Evolutionary conservation across 495 filamentous ascomycete species (phyloP), one percentile per base, ranked within the genome.

Genomic region (Trichoderma asperelloides): DNA sequence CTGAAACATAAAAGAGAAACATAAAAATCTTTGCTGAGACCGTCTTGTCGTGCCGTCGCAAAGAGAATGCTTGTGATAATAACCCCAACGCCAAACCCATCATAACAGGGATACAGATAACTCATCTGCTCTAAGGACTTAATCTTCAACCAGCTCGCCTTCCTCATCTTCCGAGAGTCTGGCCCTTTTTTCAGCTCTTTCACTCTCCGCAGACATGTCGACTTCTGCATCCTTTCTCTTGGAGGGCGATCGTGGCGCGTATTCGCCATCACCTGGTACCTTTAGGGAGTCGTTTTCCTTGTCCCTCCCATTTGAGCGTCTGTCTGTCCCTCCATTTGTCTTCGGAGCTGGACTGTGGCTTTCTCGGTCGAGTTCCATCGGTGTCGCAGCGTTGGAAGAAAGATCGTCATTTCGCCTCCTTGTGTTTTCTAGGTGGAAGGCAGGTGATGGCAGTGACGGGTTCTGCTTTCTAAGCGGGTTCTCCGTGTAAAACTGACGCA

Each of bases 401-500:
- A 72, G 69, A 27, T 70, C 74, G 67, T 82, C 80, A 39, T 77
- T 74, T 65, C 77, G 71, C 62, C 81, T 71, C 68, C 82, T 70
- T 47, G 84, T 80, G 69, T 70, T 81, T 40, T 81, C 80, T 25
- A 83, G 74, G 33, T 68, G 73, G 69, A 83, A 82, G 41, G 73
- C 72, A 27, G 81, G 80, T 28, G 78, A 82, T 30, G 75, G 75
- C 9, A 78, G 71, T n/a, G 74, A 76, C 62, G 74, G 68, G 49
- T 82, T 74, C 63, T 73, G 71, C 70, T 80, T 81, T 67, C 74
- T 74, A 37, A 83, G 77, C 62, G 89, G 88, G 73, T 86, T 87
- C 70, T 86, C 85, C 69, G 88, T 83, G 76, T 93, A 96, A 64
- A 91, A 85, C 41, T 89, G 83, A n/a, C 83, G 83, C 75, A 96